phyloP scores from a whole-genome alignment of 495 filamentous ascomycete genomes.

The Apodospora peruviana region DNA sequence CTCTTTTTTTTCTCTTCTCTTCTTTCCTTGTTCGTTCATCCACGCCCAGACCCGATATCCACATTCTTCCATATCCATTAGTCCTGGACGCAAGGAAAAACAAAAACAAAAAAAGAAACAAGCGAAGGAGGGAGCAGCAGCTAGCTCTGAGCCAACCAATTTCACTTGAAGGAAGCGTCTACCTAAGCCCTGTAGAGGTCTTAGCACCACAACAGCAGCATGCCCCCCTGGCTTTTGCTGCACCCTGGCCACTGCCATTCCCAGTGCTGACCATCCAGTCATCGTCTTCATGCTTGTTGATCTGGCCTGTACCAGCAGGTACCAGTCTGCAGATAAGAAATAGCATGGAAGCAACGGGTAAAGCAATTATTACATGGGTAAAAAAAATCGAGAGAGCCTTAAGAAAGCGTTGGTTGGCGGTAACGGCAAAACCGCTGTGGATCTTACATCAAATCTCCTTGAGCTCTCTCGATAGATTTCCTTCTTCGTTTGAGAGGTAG shows the following conservation, averaged over 20 bases:
- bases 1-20: background rate
- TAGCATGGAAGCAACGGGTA: conserved; percentile 4
- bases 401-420: conserved; percentile 11
- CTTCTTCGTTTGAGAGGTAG: conserved; percentile 5
- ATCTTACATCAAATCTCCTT: conserved; percentile 15
- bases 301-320: conserved; percentile 3
- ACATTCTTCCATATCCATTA: conserved; percentile 4
- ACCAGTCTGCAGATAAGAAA: conserved; percentile 12
- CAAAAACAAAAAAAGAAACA: conserved; percentile 1
- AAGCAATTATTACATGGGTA: conserved; percentile 10
- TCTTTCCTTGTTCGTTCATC: background rate
- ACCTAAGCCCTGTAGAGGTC: conserved; percentile 16
- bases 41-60: conserved; percentile 10
- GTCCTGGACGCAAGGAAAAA: background rate
- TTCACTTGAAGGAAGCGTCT: conserved; percentile 14
- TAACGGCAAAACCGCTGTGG: conserved; percentile 9
- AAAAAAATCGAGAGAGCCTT: conserved; percentile 2
- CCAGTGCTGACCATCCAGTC: conserved; percentile 10
- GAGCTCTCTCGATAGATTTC: conserved; percentile 4
- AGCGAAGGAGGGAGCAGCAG: conserved; percentile 4
- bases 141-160: conserved; percentile 18
- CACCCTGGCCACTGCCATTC: conserved; percentile 19
- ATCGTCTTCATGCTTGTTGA: conserved; percentile 1
- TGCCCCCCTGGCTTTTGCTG: conserved; percentile 15
- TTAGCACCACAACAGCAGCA: conserved; percentile 17